Conservation (phyloP, 495 filamentous ascomycete genomes). For the Neurospora hispaniola region DNA sequence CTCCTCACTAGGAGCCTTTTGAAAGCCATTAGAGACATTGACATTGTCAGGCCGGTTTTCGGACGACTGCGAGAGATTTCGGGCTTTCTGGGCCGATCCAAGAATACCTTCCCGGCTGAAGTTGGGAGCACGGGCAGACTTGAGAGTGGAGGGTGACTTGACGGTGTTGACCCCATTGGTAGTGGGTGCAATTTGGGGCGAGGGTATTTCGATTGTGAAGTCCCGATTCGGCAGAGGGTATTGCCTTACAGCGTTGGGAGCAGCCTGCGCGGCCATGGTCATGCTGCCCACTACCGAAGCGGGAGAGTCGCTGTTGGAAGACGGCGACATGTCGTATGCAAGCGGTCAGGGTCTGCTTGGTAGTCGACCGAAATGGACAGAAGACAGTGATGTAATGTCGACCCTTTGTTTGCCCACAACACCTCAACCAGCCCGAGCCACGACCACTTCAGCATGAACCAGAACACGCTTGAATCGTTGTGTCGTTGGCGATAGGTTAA, state of each 20-base stretch:
- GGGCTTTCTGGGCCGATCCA: slow-evolving; percentile 46
- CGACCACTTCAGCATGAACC: neutral
- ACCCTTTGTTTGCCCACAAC: neutral
- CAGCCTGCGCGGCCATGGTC: slow-evolving; percentile 17
- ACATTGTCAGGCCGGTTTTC: slow-evolving; percentile 28
- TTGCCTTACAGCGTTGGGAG: slow-evolving; percentile 26
- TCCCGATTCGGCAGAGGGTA: slow-evolving; percentile 36
- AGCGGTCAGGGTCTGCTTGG: neutral
- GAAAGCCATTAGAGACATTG: slow-evolving; percentile 29
- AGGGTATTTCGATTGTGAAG: slow-evolving; percentile 38
- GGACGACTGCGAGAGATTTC: slow-evolving; percentile 43
- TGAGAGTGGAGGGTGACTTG: slow-evolving; percentile 41
- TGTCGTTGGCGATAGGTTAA: neutral
- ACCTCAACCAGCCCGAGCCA: neutral
- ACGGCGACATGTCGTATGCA: slow-evolving; percentile 33
- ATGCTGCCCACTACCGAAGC: slow-evolving; percentile 30
- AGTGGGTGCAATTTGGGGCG: slow-evolving; percentile 29
- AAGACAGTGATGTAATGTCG: neutral
- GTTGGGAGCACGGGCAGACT: slow-evolving; percentile 34
- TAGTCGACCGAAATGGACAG: neutral
- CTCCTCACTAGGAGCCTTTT: slow-evolving; percentile 40
- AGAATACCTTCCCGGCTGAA: slow-evolving; percentile 48
- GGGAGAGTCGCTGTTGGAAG: slow-evolving; percentile 41
- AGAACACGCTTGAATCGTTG: neutral
- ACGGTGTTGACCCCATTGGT: slow-evolving; percentile 33